A percentile compares a stretch with the other conserved stretches of the same genome.
phyloP scores from a whole-genome alignment of 192 early-diverging fungal genomes.

The Podochytrium sp. region DNA sequence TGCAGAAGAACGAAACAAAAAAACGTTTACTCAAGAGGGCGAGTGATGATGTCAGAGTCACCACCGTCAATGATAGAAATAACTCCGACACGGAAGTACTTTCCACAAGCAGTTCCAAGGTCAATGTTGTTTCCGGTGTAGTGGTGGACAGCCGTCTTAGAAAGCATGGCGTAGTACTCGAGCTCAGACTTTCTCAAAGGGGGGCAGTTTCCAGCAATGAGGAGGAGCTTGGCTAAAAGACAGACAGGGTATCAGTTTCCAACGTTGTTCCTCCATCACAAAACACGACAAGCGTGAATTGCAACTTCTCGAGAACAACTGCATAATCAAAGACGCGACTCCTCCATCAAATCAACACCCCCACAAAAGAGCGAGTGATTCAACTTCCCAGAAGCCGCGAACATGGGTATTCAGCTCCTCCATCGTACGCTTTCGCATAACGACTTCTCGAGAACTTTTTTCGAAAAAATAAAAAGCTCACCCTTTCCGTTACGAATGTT shows the following conservation, averaged over 20 bases:
- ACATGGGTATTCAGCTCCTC: no score
- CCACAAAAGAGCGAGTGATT: no score
- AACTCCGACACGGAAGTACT: slow-evolving; percentile 95
- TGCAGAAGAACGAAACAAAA: neutral
- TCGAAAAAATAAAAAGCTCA: slow-evolving; percentile 41
- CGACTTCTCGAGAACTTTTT: neutral
- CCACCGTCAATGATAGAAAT: slow-evolving; percentile 98
- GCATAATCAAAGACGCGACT: no score
- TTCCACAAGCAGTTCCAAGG: slow-evolving; percentile 99
- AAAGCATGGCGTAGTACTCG: slow-evolving; percentile 99
- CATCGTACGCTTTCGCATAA: neutral
- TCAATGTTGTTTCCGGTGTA: slow-evolving; percentile 99
- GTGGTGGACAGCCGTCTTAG: slow-evolving; percentile 99
- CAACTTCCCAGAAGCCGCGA: no score
- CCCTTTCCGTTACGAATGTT: slow-evolving; percentile 93
- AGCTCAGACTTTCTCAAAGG: slow-evolving; percentile 99
- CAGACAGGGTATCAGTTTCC: slow-evolving; percentile 2
- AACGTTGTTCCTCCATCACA: slow-evolving; percentile 44
- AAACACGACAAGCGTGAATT: no score
- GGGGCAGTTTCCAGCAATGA: slow-evolving; percentile 99
- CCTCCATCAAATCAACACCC: no score
- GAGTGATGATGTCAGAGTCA: slow-evolving; percentile 87
- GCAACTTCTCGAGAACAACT: slow-evolving; percentile 33
- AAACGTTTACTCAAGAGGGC: slow-evolving; percentile 30
- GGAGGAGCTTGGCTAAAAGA: slow-evolving; percentile 91